Evolutionary conservation across 305 asterid genomes (phyloP).

Genomic region (Fraxinus greggii): DNA sequence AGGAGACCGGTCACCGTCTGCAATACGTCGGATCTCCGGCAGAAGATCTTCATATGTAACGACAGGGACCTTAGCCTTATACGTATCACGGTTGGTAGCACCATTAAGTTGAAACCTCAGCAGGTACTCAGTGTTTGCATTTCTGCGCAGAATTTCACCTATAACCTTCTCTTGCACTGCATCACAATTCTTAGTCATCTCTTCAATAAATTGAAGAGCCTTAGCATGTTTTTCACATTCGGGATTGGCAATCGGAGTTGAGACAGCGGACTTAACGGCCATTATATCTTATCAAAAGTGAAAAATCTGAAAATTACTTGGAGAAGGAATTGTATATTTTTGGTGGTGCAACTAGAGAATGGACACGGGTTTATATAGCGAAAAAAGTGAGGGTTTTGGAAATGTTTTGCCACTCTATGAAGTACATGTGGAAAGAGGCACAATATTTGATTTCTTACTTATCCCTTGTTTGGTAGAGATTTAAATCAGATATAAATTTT

Average conservation of each 20-base stretch:
- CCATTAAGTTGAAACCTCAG: background rate
- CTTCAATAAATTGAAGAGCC: constrained; percentile 17
- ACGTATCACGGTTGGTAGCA: constrained; percentile 1
- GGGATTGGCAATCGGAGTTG: constrained; percentile 14
- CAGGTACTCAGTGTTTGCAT: constrained; percentile 13
- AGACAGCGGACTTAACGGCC: constrained; percentile 23
- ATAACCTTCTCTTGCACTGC: constrained; percentile 9
- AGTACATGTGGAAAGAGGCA: constrained; percentile 23
- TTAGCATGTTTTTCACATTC: constrained; percentile 14
- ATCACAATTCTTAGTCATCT: constrained; percentile 9
- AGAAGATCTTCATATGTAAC: constrained; percentile 6
- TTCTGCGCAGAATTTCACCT: constrained; percentile 3
- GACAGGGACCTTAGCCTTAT: constrained; percentile 1
- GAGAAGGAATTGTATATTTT: background rate
- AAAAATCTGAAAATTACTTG: background rate
- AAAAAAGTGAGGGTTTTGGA: background rate
- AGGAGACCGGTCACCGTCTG: constrained; percentile 6
- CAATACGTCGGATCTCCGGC: constrained; percentile 17
- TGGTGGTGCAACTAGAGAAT: constrained; percentile 16
- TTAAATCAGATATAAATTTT: no score
- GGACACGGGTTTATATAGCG: constrained; percentile 17
- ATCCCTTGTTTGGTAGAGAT: no score
- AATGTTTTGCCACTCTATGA: background rate
- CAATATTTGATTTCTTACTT: background rate
- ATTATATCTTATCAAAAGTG: constrained; percentile 7